A percentile compares a stretch with the other conserved stretches of the same genome.
Evolutionary conservation across 805 yeast species (phyloP).

Genomic region (Lachancea mirantina): DNA sequence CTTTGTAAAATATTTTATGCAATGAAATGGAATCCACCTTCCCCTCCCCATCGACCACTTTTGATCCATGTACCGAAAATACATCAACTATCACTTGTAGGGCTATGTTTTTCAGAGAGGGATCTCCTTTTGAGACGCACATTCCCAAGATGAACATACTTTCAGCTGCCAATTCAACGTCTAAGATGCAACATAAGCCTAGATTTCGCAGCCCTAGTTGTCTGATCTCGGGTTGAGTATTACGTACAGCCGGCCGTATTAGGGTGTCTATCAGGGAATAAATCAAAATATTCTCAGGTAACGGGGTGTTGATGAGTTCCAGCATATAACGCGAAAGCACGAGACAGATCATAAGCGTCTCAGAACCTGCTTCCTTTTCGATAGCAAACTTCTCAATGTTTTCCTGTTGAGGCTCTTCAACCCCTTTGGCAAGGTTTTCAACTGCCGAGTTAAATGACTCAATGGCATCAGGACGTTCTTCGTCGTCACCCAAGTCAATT

Average conservation of each 20-base stretch:
- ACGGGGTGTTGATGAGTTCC: slow-evolving; percentile 56
- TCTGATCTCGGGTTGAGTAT: slow-evolving; percentile 46
- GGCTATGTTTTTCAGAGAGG: slow-evolving; percentile 52
- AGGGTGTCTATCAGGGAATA: slow-evolving; percentile 67
- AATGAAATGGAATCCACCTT: slow-evolving; percentile 59
- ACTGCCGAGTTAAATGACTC: slow-evolving; percentile 44
- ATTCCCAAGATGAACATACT: slow-evolving; percentile 61
- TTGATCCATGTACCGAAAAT: slow-evolving; percentile 66
- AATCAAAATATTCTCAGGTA: slow-evolving; percentile 57
- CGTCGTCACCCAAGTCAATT: slow-evolving; percentile 29
- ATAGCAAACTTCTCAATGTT: slow-evolving; percentile 15
- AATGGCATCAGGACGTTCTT: slow-evolving; percentile 32
- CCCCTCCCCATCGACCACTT: slow-evolving; percentile 55
- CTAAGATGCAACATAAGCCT: slow-evolving; percentile 73
- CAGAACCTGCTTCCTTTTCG: slow-evolving; percentile 34
- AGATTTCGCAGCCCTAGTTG: slow-evolving; percentile 66
- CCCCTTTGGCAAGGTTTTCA: slow-evolving; percentile 31
- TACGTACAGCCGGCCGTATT: slow-evolving; percentile 69
- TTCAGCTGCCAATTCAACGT: slow-evolving; percentile 54
- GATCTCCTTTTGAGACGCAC: slow-evolving; percentile 61
- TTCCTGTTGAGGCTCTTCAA: slow-evolving; percentile 14
- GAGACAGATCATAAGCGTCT: slow-evolving; percentile 54
- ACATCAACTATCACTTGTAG: slow-evolving; percentile 71
- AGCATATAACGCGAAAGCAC: slow-evolving; percentile 62
- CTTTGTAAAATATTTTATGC: slow-evolving; percentile 62